Base-by-base conservation (phyloP, 2,329 filamentous ascomycete genomes). In the Verticillium longisporum region DNA sequence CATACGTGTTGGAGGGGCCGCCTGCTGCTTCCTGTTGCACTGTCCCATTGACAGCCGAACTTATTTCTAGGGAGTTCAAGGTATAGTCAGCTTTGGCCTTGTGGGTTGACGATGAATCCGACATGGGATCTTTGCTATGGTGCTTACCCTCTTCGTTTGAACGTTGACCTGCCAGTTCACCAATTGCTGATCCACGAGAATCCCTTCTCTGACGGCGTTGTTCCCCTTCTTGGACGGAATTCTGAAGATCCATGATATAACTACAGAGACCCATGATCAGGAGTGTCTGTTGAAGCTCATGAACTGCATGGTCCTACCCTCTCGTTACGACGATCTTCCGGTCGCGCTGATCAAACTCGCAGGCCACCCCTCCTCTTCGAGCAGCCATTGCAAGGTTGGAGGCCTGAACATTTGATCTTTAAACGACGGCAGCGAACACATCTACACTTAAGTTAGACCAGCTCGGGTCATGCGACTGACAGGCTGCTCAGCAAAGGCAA, bases 311-410 rank as follows among this genome's bases (percentile, higher is more conserved):
- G 13, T 2, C 69, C 60, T 65, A 80, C 78, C 76, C 77, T 69
- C 73, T 72, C 14, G 79, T 80, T 4, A 83, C 79, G 4, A 82
- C 67, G 14, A 82, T 71, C 63, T 81, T 81, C 57, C 80, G 76
- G 41, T 79, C 75, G n/a, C 73, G 72, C 45, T 79, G 76, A 61
- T 80, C 75, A 58, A 79, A 79, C 6, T 70, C 68, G 60, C 78
- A 79, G 1, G 69, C 63, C 18, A 77, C n/a, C 67, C n/a, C 74
- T 75, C 26, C 77, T 72, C 63, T 77, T 78, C 53, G 67, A 73
- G 66, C 78, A 80, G n/a, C 71, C 72, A 56, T 75, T 72, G 60
- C 78, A 80, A 1, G 78, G 78, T 31, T 72, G 70, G 3, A 74
- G 72, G 1, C 77, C 77, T 0, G 77, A 79, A 60, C 78, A 80